phyloP scores from a whole-genome alignment of 2,329 filamentous ascomycete species.

The Penicillium oxalicum region DNA sequence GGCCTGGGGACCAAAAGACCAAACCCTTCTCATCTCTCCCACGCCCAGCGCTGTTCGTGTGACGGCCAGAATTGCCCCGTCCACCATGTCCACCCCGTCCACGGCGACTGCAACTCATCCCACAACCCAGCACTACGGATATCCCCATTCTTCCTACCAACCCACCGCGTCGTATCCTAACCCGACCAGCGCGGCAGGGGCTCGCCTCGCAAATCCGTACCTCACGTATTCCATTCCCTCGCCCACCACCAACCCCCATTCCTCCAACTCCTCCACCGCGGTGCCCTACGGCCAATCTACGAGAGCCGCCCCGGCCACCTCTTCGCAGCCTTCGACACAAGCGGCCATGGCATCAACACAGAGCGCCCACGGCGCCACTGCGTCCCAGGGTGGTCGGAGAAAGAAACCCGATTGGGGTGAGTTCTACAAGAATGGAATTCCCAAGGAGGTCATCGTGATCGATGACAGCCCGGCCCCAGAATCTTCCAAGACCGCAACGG shows the following conservation, averaged over 20 bases:
- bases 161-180: slow-evolving; percentile 49
- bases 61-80: slow-evolving; percentile 23
- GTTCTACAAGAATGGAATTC: slow-evolving; percentile 77
- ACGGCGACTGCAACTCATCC: slow-evolving; percentile 68
- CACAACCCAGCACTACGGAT: slow-evolving; percentile 60
- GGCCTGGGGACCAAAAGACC: background rate
- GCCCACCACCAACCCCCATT: slow-evolving; percentile 16
- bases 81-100: slow-evolving; percentile 72
- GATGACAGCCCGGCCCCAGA: slow-evolving; percentile 56
- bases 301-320: slow-evolving; percentile 34
- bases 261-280: slow-evolving; percentile 14
- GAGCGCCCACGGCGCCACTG: slow-evolving; percentile 34
- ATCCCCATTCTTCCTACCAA: slow-evolving; percentile 55
- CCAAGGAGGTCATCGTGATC: slow-evolving; percentile 81
- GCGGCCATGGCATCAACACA: slow-evolving; percentile 34
- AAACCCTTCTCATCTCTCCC: slow-evolving; percentile 10
- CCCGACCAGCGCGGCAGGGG: slow-evolving; percentile 34
- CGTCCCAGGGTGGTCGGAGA: slow-evolving; percentile 37
- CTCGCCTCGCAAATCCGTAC: slow-evolving; percentile 41
- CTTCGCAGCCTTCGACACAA: slow-evolving; percentile 20
- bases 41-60: slow-evolving; percentile 22
- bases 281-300: slow-evolving; percentile 31
- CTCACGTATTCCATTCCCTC: slow-evolving; percentile 33
- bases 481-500: slow-evolving; percentile 13
- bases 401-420: slow-evolving; percentile 68